These are phyloP conservation scores for Ampelocalamus luodianensis DNA, from an alignment of 176 grass and related monocot genomes.

Conservation along the genomic window DNA sequence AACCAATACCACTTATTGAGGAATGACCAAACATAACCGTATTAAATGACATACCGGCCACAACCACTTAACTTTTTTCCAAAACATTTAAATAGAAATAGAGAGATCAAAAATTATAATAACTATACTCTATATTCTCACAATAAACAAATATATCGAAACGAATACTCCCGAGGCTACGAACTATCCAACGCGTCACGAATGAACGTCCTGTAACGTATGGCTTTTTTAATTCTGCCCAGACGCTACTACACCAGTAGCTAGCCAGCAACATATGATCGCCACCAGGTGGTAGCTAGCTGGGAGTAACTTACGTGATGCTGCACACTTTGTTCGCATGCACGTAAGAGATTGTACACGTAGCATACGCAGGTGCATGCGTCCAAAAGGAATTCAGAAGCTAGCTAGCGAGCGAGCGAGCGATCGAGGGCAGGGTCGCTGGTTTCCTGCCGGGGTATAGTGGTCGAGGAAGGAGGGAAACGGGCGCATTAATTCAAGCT, in stretches of 20 bases:
- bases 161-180: too few species aligned
- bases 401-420: not conserved
- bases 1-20: too few species aligned
- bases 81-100: too few species aligned
- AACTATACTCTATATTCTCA: too few species aligned
- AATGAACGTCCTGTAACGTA: not conserved
- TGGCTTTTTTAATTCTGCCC: too few species aligned
- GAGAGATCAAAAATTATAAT: too few species aligned
- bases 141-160: too few species aligned
- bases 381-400: not conserved
- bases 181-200: not conserved
- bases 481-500: not conserved
- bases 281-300: too few species aligned
- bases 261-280: not conserved
- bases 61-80: too few species aligned
- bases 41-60: too few species aligned
- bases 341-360: slow-evolving; percentile 2
- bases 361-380: not conserved
- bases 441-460: slow-evolving; percentile 38
- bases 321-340: slow-evolving; percentile 32
- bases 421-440: not conserved
- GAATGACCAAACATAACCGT: too few species aligned
- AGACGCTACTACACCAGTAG: not conserved
- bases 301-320: not conserved
- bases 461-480: not conserved